Base-by-base conservation (phyloP, 2,329 filamentous ascomycete genomes). In the Colletotrichum spinosum region DNA sequence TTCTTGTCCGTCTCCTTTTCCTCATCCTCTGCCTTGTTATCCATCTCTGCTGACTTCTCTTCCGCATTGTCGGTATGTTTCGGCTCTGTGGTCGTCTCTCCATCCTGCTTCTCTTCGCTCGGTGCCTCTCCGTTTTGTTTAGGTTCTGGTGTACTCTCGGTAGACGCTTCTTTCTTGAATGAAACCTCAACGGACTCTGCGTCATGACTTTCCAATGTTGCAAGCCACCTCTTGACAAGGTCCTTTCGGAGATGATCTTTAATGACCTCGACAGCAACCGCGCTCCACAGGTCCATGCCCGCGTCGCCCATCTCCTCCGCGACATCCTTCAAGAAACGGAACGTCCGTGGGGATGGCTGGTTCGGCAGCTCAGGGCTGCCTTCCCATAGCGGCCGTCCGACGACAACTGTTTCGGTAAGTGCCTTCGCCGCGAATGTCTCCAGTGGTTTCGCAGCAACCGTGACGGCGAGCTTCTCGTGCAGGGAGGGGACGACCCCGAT, bases 251-350 rank as follows among this genome's bases (percentile, higher is more conserved):
- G 72, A 50, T 81, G 75, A n/a, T 72, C 73, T 77, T 93, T 96
- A 68, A 97, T 72, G 1, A 81, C 80, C 1, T 71, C 71, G 2
- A 94, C 86, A 0, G 92, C 91, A 2, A 83, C 81, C 2, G 87
- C 84, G 57, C 90, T 94, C 94, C 94, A 98, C 3, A 97, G 77
- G 74, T 97, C 95, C 50, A 86, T 81, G 0, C 94, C 94, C 3
- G 86, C 81, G 11, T 84, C 80, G 4, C 85, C 85, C 93, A 97
- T 97, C 6, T 84, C 81, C 51, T 80, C 79, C 5, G 87, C 86
- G 35, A 97, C 73, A 49, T 83, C 83, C 33, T 88, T 87, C 53
- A 97, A 73, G 59, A 97, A 89, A 65, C 85, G 86, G 73, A 97
- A 97, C 0, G 88, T 81, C 17, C 84, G 83, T 0, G 92, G 89